These are phyloP conservation scores for Pharnaceum exiguum DNA, from an alignment of 148 eudicot species.

Conservation along the genomic window DNA sequence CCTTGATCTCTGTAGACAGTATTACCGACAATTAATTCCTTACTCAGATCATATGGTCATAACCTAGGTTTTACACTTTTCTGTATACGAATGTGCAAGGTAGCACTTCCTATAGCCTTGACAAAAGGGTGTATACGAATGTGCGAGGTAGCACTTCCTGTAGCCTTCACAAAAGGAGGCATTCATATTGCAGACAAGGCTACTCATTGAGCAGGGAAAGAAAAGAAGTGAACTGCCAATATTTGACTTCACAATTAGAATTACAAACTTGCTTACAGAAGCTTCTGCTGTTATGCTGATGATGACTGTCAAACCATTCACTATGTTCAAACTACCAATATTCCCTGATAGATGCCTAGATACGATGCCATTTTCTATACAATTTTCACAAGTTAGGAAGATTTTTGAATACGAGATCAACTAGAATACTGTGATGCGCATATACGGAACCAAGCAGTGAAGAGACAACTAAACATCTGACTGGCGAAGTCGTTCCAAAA, in stretches of 20 bases:
- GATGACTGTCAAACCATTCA: background rate
- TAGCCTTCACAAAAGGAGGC: no score
- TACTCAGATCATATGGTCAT: no score
- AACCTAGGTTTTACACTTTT: no score
- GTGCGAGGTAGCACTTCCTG: no score
- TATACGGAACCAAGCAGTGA: background rate
- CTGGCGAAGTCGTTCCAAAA: conserved; percentile 33
- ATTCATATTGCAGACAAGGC: background rate
- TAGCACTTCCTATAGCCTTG: no score
- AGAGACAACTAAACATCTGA: conserved; percentile 24
- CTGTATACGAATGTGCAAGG: no score
- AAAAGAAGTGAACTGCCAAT: background rate
- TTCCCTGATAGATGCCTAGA: background rate
- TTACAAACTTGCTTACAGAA: background rate
- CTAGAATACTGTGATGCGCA: background rate
- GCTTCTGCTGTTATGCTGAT: background rate
- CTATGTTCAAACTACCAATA: background rate
- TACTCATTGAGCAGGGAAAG: background rate
- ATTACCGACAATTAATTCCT: no score
- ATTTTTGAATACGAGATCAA: background rate
- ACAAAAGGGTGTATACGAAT: no score
- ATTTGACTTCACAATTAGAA: background rate
- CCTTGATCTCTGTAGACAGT: no score
- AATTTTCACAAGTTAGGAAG: background rate
- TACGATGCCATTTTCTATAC: background rate